A percentile compares a stretch with the other conserved stretches of the same genome.
These are phyloP conservation scores for Phlebiopsis flavidoalba DNA, from an alignment of 768 basidiomycete species.

Conservation along the genomic window DNA sequence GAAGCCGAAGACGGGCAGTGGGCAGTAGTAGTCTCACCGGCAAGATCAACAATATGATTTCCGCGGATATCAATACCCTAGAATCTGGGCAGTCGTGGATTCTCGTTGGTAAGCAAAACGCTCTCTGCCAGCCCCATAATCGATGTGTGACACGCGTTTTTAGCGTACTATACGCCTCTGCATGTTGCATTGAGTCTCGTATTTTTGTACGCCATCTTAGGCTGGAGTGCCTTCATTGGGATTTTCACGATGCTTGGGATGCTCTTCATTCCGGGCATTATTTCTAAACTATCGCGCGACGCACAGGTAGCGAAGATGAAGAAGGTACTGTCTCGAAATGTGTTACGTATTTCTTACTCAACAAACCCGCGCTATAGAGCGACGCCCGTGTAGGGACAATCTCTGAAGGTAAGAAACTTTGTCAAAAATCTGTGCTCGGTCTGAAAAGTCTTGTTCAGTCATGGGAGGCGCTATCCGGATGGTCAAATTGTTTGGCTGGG, in stretches of 20 bases:
- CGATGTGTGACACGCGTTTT: background rate
- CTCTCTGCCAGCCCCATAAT: background rate
- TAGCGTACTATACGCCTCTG: constrained; percentile 33
- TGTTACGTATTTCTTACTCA: background rate
- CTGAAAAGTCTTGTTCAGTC: constrained; percentile 15
- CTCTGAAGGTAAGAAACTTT: constrained; percentile 32
- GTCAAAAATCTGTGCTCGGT: constrained; percentile 6
- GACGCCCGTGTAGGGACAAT: constrained; percentile 40
- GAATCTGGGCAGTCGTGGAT: constrained; percentile 25
- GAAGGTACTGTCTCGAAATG: constrained; percentile 20
- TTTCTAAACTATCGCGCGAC: constrained; percentile 30
- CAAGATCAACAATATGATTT: constrained; percentile 74
- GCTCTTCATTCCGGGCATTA: constrained; percentile 37
- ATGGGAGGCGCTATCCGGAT: constrained; percentile 34
- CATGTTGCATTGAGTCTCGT: constrained; percentile 34
- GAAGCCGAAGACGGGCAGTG: background rate
- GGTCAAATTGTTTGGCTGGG: constrained; percentile 47
- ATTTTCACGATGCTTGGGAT: constrained; percentile 36
- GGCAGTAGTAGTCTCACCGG: constrained; percentile 54
- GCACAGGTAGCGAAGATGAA: constrained; percentile 38
- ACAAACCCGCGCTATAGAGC: constrained; percentile 24
- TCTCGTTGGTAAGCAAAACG: constrained; percentile 8
- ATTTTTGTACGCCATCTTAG: constrained; percentile 43
- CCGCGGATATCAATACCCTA: constrained; percentile 47
- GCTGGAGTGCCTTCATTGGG: constrained; percentile 45